Evolutionary conservation across 768 basidiomycete genomes (phyloP).

Genomic region (Naematelia aurantialba): DNA sequence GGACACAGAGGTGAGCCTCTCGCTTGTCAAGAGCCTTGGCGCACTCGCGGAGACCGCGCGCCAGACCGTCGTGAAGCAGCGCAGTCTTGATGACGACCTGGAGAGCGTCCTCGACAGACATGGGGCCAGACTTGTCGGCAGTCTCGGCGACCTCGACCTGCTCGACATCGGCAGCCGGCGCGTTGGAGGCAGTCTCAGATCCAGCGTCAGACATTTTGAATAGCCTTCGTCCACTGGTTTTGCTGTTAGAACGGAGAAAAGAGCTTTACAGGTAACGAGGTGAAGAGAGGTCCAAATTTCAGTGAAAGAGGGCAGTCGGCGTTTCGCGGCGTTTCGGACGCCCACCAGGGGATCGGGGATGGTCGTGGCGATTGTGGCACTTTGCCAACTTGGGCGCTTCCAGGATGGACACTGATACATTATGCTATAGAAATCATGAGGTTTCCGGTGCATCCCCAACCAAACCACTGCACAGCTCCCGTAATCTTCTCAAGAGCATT

Average conservation of each 20-base stretch:
- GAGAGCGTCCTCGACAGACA: slow-evolving; percentile 79
- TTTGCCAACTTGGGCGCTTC: too few species aligned
- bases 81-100: slow-evolving; percentile 99
- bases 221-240: slow-evolving; percentile 49
- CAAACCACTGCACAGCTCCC: slow-evolving; percentile 23
- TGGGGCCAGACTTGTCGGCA: slow-evolving; percentile 83
- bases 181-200: slow-evolving; percentile 50
- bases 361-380: not conserved
- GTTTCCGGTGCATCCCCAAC: slow-evolving; percentile 1
- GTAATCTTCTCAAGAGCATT: slow-evolving; percentile 23
- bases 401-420: too few species aligned
- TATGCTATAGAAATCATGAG: not conserved
- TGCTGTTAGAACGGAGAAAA: slow-evolving; percentile 11
- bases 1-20: slow-evolving; percentile 95
- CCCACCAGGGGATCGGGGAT: not conserved
- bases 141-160: slow-evolving; percentile 77
- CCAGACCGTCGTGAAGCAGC: slow-evolving; percentile 95
- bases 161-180: slow-evolving; percentile 52
- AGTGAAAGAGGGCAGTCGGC: not conserved
- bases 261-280: too few species aligned
- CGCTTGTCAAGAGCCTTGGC: slow-evolving; percentile 98
- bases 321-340: not conserved
- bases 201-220: slow-evolving; percentile 51
- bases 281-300: not conserved
- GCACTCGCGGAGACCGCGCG: slow-evolving; percentile 93